phyloP scores from a whole-genome alignment of 2,329 filamentous ascomycete species.

The Teratosphaeria nubilosa region DNA sequence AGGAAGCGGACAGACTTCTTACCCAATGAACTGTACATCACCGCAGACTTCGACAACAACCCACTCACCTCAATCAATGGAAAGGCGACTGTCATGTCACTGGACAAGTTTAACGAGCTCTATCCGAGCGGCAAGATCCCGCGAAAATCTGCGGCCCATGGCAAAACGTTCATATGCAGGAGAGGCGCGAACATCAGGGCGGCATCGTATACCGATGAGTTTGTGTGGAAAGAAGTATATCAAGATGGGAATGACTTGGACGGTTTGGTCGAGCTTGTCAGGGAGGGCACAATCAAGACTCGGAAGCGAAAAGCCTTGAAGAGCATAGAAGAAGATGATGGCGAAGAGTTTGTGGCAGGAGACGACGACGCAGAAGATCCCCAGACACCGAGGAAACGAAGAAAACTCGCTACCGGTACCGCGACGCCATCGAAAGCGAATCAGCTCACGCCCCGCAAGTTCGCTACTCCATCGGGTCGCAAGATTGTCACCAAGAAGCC shows the following conservation, averaged over 20 bases:
- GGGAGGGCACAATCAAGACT: slow-evolving; percentile 62
- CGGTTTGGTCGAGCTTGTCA: slow-evolving; percentile 55
- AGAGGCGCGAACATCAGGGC: slow-evolving; percentile 83
- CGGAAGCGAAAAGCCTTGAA: slow-evolving; percentile 40
- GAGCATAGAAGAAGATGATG: slow-evolving; percentile 22
- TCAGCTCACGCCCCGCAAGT: slow-evolving; percentile 40
- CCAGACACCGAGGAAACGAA: slow-evolving; percentile 37
- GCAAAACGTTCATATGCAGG: slow-evolving; percentile 82
- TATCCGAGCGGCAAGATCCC: slow-evolving; percentile 70
- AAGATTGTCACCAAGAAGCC: slow-evolving; percentile 71
- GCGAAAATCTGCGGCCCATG: slow-evolving; percentile 60
- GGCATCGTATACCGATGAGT: slow-evolving; percentile 84
- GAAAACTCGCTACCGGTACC: slow-evolving; percentile 37
- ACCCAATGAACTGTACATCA: slow-evolving; percentile 82
- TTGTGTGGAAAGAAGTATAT: slow-evolving; percentile 82
- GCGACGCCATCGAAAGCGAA: slow-evolving; percentile 35
- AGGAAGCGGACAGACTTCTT: slow-evolving; percentile 70
- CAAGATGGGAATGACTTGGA: slow-evolving; percentile 56
- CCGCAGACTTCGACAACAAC: slow-evolving; percentile 77
- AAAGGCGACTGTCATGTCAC: slow-evolving; percentile 71
- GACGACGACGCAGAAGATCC: slow-evolving; percentile 30
- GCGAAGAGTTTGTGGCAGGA: slow-evolving; percentile 38
- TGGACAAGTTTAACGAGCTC: slow-evolving; percentile 52
- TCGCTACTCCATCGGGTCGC: slow-evolving; percentile 55
- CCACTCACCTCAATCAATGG: slow-evolving; percentile 83